A percentile compares a stretch with the other conserved stretches of the same genome.
These are phyloP conservation scores for Carpinus fangiana DNA, from an alignment of 306 rosid genomes.

Conservation along the genomic window DNA sequence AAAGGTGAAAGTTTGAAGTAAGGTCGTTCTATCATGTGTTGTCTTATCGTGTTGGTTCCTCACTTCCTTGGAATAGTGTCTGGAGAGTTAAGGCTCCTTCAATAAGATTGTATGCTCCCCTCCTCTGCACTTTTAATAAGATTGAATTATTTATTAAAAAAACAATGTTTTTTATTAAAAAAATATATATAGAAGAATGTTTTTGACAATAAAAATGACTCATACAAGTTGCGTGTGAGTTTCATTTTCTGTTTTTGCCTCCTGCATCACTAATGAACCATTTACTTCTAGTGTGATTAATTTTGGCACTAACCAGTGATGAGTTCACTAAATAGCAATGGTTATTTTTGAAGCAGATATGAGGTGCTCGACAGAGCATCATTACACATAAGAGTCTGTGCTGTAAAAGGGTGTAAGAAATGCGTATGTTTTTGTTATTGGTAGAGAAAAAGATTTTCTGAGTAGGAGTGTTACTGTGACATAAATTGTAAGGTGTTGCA, in stretches of 20 bases:
- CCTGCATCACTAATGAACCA: neutral
- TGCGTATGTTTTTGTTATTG: neutral
- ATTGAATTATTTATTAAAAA: too few relatives aligned
- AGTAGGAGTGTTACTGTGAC: slow-evolving; percentile 3
- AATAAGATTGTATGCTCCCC: too few relatives aligned
- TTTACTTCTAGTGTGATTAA: neutral
- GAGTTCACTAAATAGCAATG: neutral
- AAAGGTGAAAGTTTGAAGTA: too few relatives aligned
- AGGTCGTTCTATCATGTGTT: too few relatives aligned
- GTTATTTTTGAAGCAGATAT: neutral
- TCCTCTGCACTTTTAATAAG: neutral
- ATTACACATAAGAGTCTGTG: neutral
- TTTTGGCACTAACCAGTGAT: neutral
- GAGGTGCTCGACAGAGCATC: neutral
- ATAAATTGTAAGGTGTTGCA: slow-evolving; percentile 4
- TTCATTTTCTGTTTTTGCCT: neutral
- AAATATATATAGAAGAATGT: neutral
- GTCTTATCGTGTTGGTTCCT: too few relatives aligned
- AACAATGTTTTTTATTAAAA: neutral
- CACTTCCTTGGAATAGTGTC: too few relatives aligned
- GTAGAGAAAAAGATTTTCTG: neutral
- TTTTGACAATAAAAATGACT: neutral
- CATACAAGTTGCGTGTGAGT: neutral
- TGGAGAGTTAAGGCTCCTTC: too few relatives aligned
- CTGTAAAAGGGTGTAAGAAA: neutral